phyloP scores from a whole-genome alignment of 176 grass and related monocot species.

The Pontederia paniculata region DNA sequence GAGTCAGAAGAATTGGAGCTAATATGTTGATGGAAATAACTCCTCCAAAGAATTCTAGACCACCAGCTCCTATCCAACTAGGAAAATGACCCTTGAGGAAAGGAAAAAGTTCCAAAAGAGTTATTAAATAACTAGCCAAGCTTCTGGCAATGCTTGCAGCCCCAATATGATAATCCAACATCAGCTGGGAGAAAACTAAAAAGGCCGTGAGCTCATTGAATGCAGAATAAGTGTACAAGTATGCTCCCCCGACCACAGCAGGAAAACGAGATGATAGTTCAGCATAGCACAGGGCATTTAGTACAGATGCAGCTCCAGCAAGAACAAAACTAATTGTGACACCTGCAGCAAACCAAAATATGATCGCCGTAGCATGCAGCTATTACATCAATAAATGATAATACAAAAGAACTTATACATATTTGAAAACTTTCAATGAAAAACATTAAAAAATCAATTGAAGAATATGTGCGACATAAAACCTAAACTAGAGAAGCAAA shows the following conservation, averaged over 20 bases:
- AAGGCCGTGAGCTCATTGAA: conserved; percentile 96
- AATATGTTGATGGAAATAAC: conserved; percentile 79
- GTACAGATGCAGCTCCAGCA: conserved; percentile 66
- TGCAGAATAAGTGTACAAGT: conserved; percentile 75
- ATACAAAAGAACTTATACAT: no score
- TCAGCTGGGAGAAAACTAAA: conserved; percentile 85
- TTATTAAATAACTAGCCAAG: conserved; percentile 75
- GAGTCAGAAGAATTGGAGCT: conserved; percentile 60
- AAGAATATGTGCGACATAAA: no score
- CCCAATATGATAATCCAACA: conserved; percentile 88
- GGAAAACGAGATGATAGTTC: conserved; percentile 87
- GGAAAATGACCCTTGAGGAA: conserved; percentile 64
- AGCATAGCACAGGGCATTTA: conserved; percentile 90
- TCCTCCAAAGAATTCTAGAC: conserved; percentile 70
- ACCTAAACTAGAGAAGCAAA: no score
- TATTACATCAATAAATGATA: no score
- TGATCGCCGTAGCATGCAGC: not conserved
- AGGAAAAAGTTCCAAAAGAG: conserved; percentile 76
- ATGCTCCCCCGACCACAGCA: conserved; percentile 87
- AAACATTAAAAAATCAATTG: no score
- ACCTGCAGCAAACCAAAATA: conserved; percentile 34
- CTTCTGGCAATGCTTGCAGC: conserved; percentile 89
- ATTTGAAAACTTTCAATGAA: no score
- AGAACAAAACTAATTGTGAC: conserved; percentile 87
- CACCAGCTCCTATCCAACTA: conserved; percentile 76